Evolutionary conservation across 2,329 filamentous ascomycete genomes (phyloP), one percentile per base, ranked within the genome.

Genomic region (Venturia aucupariae): DNA sequence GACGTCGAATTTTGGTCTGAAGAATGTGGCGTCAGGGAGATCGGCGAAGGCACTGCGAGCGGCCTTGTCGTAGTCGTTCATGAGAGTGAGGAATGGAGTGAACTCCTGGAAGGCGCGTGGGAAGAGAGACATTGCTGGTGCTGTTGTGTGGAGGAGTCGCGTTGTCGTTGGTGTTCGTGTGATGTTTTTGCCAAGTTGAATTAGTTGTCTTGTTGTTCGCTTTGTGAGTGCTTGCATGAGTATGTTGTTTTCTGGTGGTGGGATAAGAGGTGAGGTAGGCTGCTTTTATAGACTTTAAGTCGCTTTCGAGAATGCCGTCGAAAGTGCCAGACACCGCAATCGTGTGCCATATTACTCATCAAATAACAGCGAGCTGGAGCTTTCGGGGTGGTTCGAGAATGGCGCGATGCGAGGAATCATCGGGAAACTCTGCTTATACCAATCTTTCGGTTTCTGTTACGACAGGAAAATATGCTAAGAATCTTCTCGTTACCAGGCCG

Each of bases 1-100:
- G 67, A 92, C 81, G 71, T 93, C 90, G 72, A 93, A 93, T 75
- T 86, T 88, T 63, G 90, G 90, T 65, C 84, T 82, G 83, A 91
- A 92, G 22, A 46, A 42, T 15, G 59, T 61, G 11, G 38, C 38
- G 17, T 57, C 51, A 5, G 51, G 27, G 1, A 57, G 15, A 5
- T 57, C 51, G 65, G 84, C 82, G 82, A 91, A 92, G 71, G 83
- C 79, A 59, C 79, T 69, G 30, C 74, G 74, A 38, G 64, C 67
- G 63, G 67, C 67, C 35, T 70, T 68, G 67, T 80, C 77, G 67
- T 78, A 79, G 70, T 79, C 79, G 70, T 80, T 78, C 67, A 78
- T 73, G 57, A 81, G 75, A 61, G 76, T 76, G 75, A 80, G 79
- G 70, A 79, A 75, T 66, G 76, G 75, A 67, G 74, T 73, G 68